Conservation (phyloP, 768 basidiomycete genomes). For the Termitomyces sp. region DNA sequence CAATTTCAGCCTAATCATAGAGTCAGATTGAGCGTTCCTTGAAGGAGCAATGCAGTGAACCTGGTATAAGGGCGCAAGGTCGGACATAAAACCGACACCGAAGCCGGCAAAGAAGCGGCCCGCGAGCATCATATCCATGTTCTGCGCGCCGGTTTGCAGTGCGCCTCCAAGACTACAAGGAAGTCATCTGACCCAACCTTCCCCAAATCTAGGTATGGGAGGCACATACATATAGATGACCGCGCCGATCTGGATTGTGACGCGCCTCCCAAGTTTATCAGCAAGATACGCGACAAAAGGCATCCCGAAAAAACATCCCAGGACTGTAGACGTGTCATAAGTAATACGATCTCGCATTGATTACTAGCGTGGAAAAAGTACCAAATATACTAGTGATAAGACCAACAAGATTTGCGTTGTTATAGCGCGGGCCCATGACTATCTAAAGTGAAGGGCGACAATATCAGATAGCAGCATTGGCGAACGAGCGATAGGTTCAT, state of each 20-base stretch:
- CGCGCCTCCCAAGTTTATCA: constrained; percentile 33
- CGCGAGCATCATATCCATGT: constrained; percentile 44
- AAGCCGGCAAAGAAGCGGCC: constrained; percentile 51
- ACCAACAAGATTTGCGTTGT: constrained; percentile 33
- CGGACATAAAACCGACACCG: constrained; percentile 45
- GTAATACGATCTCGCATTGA: neutral
- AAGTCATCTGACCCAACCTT: neutral
- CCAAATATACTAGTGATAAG: constrained; percentile 41
- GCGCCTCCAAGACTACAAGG: constrained; percentile 36
- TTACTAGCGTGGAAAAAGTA: constrained; percentile 11
- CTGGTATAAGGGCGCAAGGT: constrained; percentile 52
- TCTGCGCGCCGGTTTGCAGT: constrained; percentile 43
- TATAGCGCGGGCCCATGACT: constrained; percentile 31
- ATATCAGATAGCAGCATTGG: neutral
- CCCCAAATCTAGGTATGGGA: neutral
- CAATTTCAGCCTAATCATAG: constrained; percentile 42
- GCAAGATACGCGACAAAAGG: constrained; percentile 38
- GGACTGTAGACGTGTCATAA: constrained; percentile 20
- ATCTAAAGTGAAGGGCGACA: neutral
- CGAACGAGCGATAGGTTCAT: neutral
- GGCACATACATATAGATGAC: constrained; percentile 32
- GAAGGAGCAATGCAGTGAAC: constrained; percentile 9
- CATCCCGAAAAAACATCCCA: constrained; percentile 44
- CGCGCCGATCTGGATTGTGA: constrained; percentile 38
- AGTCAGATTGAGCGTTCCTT: neutral